These are phyloP conservation scores for Albizia julibrissin DNA, from an alignment of 306 rosid species.

Conservation along the genomic window DNA sequence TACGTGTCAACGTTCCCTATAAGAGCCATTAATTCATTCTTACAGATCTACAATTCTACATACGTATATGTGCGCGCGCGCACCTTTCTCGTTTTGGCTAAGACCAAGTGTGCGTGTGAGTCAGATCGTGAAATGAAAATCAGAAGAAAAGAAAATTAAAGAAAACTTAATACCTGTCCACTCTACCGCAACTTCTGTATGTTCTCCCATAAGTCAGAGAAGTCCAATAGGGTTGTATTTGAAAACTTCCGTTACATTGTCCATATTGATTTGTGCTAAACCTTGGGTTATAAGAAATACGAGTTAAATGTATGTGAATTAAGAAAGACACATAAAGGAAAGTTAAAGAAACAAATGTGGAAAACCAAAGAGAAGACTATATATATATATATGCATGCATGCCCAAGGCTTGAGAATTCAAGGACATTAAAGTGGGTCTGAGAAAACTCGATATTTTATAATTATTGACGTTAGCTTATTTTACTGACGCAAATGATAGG, in stretches of 20 bases:
- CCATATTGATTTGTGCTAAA: background rate
- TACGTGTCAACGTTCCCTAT: no score
- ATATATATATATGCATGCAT: no score
- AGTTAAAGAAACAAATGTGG: background rate
- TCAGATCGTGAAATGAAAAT: no score
- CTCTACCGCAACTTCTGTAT: background rate
- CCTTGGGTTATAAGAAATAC: background rate
- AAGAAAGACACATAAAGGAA: background rate
- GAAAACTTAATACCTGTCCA: background rate
- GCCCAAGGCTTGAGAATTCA: background rate
- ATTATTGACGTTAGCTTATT: background rate
- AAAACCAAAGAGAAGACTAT: background rate
- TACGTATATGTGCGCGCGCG: no score
- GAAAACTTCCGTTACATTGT: background rate
- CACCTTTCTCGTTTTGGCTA: no score
- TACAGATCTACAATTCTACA: no score
- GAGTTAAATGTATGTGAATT: background rate
- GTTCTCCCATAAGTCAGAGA: background rate
- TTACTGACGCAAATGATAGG: background rate
- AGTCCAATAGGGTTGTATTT: background rate
- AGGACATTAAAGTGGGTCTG: background rate
- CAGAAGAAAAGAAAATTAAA: no score
- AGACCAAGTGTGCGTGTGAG: no score
- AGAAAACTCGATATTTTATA: background rate
- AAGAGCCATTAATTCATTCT: no score